Base-by-base conservation (phyloP, 2,329 filamentous ascomycete genomes). In the Alternaria tenuissima region DNA sequence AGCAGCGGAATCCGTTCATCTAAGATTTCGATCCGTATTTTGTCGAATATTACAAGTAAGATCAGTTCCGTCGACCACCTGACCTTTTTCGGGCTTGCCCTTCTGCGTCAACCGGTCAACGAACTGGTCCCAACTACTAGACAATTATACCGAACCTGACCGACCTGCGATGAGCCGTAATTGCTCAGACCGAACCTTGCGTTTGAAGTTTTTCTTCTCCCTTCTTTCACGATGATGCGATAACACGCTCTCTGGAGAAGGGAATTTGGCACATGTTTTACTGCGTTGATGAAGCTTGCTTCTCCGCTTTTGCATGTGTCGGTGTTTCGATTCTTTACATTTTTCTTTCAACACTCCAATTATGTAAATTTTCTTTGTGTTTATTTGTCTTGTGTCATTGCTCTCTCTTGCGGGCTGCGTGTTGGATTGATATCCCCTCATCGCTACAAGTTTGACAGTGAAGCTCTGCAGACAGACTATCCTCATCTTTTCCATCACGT, bases 51-150 rank as follows among this genome's bases (percentile, higher is more conserved):
- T 7, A 47, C 5, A 26, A 30, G 46, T 41, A 43, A 52, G 6
- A 34, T 41, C 53, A 53, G 41, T 30, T 26, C 11, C 55, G 52
- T 46, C 71, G 73, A 63, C 67, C 67, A 79, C 73, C 71, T 82
- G 81, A 83, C 81, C 81, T 81, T 82, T 79, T 71, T 30, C 28
- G 28, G 78, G 68, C 72, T 73, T 71, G 74, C 72, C 76, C 76
- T 77, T 78, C 78, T 81, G 78, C 61, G 80, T 79, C 80, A 81
- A 75, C 75, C 61, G 68, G 64, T 46, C 61, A 39, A 70, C 54
- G 64, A 57, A 58, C 36, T 53, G 52, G 44, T 38, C 36, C 32
- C 52, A 52, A 38, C 46, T 63, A 53, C 48, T 52, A 56, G 62
- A 59, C 64, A 73, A 59, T 58, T 51, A 60, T 32, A 56, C 20